Conservation (phyloP, 768 basidiomycete species). For the Leucosporidium yakuticum region DNA sequence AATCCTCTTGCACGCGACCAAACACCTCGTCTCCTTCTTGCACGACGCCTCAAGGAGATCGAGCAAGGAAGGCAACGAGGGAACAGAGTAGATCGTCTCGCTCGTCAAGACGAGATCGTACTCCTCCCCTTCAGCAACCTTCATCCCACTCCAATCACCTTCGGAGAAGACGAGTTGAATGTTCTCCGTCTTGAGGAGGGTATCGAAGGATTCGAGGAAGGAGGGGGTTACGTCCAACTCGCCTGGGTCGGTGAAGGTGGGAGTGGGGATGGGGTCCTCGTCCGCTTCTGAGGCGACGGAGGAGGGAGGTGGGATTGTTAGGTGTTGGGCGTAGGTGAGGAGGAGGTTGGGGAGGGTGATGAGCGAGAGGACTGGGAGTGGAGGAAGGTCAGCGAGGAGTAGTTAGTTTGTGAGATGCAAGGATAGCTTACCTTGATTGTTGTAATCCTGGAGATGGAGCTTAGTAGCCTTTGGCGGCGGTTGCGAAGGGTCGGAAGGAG, state of each 20-base stretch:
- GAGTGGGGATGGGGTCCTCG: neutral
- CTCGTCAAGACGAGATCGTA: conserved; percentile 71
- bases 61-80: conserved; percentile 60
- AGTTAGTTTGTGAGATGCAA: neutral
- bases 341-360: conserved; percentile 45
- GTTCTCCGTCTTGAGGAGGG: conserved; percentile 53
- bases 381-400: neutral
- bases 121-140: neutral
- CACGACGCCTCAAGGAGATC: conserved; percentile 31
- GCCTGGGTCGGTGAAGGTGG: conserved; percentile 42
- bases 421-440: conserved; percentile 45
- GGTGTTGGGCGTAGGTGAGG: conserved; percentile 35
- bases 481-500: conserved; percentile 25
- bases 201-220: conserved; percentile 60
- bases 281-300: neutral
- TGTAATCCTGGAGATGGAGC: conserved; percentile 88
- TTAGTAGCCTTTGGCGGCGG: conserved; percentile 45
- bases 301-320: conserved; percentile 1
- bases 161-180: conserved; percentile 68
- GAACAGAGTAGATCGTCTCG: conserved; percentile 81
- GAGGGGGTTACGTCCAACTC: conserved; percentile 63
- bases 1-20: conserved; percentile 83
- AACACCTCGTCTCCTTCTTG: conserved; percentile 47
- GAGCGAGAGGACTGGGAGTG: conserved; percentile 20
- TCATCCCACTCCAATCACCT: conserved; percentile 63